Base-by-base conservation (phyloP, 1,284 basidiomycete species). In the Amylostereum chailletii region DNA sequence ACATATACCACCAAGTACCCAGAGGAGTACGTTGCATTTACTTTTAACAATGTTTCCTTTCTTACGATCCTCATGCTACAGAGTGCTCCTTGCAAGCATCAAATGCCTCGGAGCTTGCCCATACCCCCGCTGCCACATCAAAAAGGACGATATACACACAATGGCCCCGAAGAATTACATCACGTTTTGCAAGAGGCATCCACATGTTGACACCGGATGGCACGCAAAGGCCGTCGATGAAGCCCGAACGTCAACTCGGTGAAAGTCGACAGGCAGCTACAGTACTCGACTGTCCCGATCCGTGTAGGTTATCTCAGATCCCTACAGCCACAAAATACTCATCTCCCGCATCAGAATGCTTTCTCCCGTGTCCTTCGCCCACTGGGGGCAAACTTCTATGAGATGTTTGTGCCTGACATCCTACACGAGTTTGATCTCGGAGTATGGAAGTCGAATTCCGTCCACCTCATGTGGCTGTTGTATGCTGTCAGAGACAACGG, bases 101-200 rank as follows among this genome's bases (percentile, higher is more conserved):
- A 49, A 54, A 8, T 51, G 47, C n/a, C 47, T 56, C 5, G 55
- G 46, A 2, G 8, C 36, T 5, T 58, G 54, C 42, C 52, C 53
- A 0, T 71, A 69, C 51, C 65, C 65, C 3, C 56, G 55, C 2
- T 71, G 68, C 51, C 51, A 56, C 0, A 50, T 60, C 1, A 26
- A 30, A 36, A 55, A 53, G 34, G 48, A 48, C n/a, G 46, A 58
- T 2, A 48, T 65, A 4, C 33, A 4, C 2, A 26, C 50, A 3
- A 32, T 56, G 9, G 56, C 56, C 1, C 43, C 45, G 1, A 8
- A 7, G 10, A 26, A 42, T 7, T 2, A 42, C 40, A 27, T 19
- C 29, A 2, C 39, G 6, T 27, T 11, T 5, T 2, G 39, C 11
- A 27, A 11, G 11, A 26, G 30, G 9, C n/a, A 43, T 30, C 2